Evolutionary conservation across 768 basidiomycete species (phyloP), one percentile per base, ranked within the genome.

Genomic region (Myochromella boudieri): DNA sequence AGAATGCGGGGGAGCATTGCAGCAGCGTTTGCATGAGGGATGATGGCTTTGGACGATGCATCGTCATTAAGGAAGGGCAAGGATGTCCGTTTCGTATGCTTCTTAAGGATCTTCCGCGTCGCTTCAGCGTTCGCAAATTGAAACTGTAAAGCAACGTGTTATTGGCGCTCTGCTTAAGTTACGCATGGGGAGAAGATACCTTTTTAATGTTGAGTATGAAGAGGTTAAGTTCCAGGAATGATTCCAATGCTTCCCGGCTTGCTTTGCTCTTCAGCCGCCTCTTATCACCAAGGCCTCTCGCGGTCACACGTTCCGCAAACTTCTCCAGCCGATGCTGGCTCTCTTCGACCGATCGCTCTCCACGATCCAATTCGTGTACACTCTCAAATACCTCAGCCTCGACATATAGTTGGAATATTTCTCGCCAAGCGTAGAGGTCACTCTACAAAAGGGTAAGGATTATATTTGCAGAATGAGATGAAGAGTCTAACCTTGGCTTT

Each of bases 91-190:
- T 95, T 95, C 22, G 89, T 78, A 60, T 95, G 94, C 61, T 97
- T 97, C 75, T 95, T 95, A 42, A 95, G 77, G 49, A 93, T 93
- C 68, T 97, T 97, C 27, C 92, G 81, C 2, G 86, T 88, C 1
- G 93, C 94, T 64, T 95, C 92, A 6, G 85, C 76, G 59, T 91
- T 95, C 6, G 90, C 92, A 29, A 77, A 60, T 58, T 92, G 86
- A 60, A 93, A 91, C 87, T 88, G 47, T 2, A 25, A 18, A 25
- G 27, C 29, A 31, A 31, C 29, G 29, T 8, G n/a, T 31, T n/a
- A 31, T 8, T 31, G 29, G n/a, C 29, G 8, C 29, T 31, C 29
- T 31, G 29, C 29, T 31, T 8, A 31, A 8, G 29, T 31, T 8
- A 31, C 9, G 29, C 9, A 8, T 8, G n/a, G 9, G 29, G 8